Conservation (phyloP, 768 basidiomycete genomes). For the Tulasnella sp. region DNA sequence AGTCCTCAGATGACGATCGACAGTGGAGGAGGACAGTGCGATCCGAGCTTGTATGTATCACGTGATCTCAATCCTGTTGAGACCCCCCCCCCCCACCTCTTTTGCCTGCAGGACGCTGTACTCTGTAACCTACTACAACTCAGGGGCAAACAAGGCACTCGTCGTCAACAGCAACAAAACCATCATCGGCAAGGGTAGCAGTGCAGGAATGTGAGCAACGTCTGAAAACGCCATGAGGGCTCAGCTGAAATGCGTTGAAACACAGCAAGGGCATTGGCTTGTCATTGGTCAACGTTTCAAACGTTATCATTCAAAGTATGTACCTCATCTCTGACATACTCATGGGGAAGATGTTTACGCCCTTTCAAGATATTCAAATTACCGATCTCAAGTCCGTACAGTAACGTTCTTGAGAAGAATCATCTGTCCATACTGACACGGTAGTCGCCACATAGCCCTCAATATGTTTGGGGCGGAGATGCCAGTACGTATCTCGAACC, state of each 20-base stretch:
- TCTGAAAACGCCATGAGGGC: rapidly evolving
- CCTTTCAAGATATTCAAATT: background rate
- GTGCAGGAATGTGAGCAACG: background rate
- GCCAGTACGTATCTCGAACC: background rate
- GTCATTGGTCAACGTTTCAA: background rate
- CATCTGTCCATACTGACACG: background rate
- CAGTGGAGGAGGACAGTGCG: background rate
- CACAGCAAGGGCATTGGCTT: background rate
- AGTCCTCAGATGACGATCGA: background rate
- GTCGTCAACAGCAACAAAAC: slow-evolving; percentile 1
- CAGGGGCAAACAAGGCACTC: background rate
- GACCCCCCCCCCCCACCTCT: too few relatives aligned
- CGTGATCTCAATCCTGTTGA: too few relatives aligned
- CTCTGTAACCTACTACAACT: background rate
- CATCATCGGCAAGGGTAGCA: background rate
- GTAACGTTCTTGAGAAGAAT: too few relatives aligned
- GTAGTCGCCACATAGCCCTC: background rate
- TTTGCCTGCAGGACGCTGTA: background rate
- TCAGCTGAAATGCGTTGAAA: too few relatives aligned
- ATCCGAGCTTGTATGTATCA: background rate
- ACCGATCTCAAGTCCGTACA: background rate
- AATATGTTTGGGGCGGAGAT: background rate
- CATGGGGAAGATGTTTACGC: too few relatives aligned
- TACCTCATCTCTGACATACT: too few relatives aligned
- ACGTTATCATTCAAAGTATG: slow-evolving; percentile 1